Evolutionary conservation across 1,284 basidiomycete genomes (phyloP).

Genomic region (Heterobasidion occidentale): DNA sequence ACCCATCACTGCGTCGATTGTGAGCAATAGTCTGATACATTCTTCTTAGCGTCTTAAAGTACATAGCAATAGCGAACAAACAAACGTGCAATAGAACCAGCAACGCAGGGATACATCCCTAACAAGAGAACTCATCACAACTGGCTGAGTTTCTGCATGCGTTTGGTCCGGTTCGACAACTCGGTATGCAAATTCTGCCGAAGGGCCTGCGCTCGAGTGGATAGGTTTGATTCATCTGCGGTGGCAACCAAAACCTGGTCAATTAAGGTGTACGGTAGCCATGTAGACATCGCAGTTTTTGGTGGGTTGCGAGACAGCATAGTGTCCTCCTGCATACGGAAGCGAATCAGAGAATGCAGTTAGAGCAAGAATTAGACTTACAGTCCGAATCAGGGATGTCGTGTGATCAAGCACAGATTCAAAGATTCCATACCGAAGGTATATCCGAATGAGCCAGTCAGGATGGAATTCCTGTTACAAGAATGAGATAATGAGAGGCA

Average conservation of each 20-base stretch:
- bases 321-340: constrained; percentile 42
- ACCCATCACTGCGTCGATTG: too few relatives aligned
- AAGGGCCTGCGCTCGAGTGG: constrained; percentile 29
- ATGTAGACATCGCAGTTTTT: constrained; percentile 55
- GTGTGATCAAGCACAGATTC: constrained; percentile 72
- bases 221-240: constrained; percentile 35
- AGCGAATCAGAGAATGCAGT: constrained; percentile 1
- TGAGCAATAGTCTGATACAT: too few relatives aligned
- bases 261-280: constrained; percentile 81
- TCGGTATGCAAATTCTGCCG: constrained; percentile 47
- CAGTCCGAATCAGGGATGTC: constrained; percentile 63
- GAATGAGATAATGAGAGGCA: constrained; percentile 7
- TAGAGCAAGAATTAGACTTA: constrained; percentile 24
- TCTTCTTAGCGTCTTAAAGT: too few relatives aligned
- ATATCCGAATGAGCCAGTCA: constrained; percentile 71
- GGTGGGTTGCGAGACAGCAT: constrained; percentile 46
- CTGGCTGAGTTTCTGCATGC: constrained; percentile 48
- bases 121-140: not conserved
- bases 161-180: constrained; percentile 51
- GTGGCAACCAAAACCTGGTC: constrained; percentile 78
- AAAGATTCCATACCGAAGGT: constrained; percentile 73
- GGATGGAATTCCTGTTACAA: constrained; percentile 55
- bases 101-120: too few relatives aligned
- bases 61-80: too few relatives aligned
- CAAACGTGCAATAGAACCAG: too few relatives aligned